phyloP scores from a whole-genome alignment of 352 stramenopile species.

The Globisporangium middletonii region DNA sequence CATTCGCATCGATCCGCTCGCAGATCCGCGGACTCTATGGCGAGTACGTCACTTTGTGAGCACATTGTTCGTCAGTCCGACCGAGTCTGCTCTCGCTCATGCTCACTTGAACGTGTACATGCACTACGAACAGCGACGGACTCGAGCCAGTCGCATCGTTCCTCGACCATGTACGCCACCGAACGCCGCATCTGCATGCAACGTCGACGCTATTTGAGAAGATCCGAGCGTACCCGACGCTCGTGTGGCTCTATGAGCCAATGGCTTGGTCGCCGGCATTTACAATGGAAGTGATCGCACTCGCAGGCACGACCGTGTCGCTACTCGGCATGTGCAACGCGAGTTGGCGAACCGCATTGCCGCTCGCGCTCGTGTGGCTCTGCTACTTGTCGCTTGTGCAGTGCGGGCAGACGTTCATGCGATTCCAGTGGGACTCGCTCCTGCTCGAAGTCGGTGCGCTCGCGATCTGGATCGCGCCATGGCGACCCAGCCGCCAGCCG shows the following conservation, averaged over 20 bases:
- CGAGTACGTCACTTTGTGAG: constrained; percentile 27
- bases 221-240: constrained; percentile 35
- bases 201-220: constrained; percentile 13
- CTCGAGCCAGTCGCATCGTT: constrained; percentile 51
- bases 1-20: constrained; percentile 76
- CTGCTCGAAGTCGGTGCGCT: constrained; percentile 84
- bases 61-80: background rate
- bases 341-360: constrained; percentile 26
- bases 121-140: constrained; percentile 27
- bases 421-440: constrained; percentile 92
- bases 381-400: constrained; percentile 76
- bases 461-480: constrained; percentile 40
- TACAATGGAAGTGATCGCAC: constrained; percentile 39
- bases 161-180: constrained; percentile 28
- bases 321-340: constrained; percentile 22
- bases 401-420: constrained; percentile 84
- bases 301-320: constrained; percentile 25
- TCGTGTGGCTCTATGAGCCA: constrained; percentile 46
- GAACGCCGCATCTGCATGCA: constrained; percentile 8
- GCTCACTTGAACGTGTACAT: background rate
- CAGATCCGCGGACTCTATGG: constrained; percentile 83
- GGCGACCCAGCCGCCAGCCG: constrained; percentile 15
- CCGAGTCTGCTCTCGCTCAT: background rate
- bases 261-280: constrained; percentile 42
- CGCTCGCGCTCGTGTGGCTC: constrained; percentile 38